These are phyloP conservation scores for Aspergillus baeticus DNA, from an alignment of 495 filamentous ascomycete genomes.

Conservation along the genomic window DNA sequence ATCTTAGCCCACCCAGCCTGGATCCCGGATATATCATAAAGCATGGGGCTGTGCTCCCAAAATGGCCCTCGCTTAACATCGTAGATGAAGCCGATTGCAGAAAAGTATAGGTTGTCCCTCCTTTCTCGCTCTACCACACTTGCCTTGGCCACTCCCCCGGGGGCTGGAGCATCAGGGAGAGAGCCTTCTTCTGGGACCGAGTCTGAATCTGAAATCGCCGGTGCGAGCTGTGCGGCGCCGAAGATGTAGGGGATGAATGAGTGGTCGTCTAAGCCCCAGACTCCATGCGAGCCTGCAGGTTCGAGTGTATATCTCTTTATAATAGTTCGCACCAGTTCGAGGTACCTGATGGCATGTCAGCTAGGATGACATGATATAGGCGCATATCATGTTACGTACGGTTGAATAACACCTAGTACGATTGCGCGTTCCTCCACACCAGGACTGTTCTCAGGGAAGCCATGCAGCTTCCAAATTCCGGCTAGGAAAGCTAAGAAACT, in stretches of 20 bases:
- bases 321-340: slow-evolving; percentile 74
- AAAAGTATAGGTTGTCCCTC: slow-evolving; percentile 86
- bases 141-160: slow-evolving; percentile 64
- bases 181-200: slow-evolving; percentile 75
- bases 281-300: slow-evolving; percentile 90
- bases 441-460: slow-evolving; percentile 53
- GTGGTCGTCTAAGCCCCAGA: slow-evolving; percentile 98
- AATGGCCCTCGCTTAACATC: slow-evolving; percentile 97
- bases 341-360: slow-evolving; percentile 56
- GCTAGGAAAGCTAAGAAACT: slow-evolving; percentile 91
- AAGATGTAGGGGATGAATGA: slow-evolving; percentile 96
- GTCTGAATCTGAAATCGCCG: slow-evolving; percentile 64
- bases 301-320: slow-evolving; percentile 94
- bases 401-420: slow-evolving; percentile 77
- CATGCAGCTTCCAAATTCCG: slow-evolving; percentile 84
- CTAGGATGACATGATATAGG: neutral
- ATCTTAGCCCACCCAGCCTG: slow-evolving; percentile 95
- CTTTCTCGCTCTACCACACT: slow-evolving; percentile 66
- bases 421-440: slow-evolving; percentile 71
- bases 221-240: slow-evolving; percentile 81
- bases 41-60: slow-evolving; percentile 95
- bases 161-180: slow-evolving; percentile 64
- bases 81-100: slow-evolving; percentile 97
- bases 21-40: slow-evolving; percentile 93
- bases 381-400: slow-evolving; percentile 48